These are phyloP conservation scores for Russula emetica DNA, from an alignment of 768 basidiomycete species.

Conservation along the genomic window DNA sequence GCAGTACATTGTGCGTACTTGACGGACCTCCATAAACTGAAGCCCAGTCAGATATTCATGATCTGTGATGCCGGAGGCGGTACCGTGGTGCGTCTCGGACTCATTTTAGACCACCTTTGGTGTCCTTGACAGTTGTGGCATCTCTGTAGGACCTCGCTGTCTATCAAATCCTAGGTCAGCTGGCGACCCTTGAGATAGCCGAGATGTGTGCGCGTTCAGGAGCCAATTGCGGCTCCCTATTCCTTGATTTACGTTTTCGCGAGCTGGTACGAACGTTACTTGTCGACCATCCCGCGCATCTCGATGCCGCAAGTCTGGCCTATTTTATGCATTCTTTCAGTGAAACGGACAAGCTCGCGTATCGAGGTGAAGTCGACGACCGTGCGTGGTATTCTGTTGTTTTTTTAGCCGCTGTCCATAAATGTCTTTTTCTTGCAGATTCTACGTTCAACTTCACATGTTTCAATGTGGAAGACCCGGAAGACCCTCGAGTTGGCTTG, in stretches of 20 bases:
- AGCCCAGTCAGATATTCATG: constrained; percentile 79
- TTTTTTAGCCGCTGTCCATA: constrained; percentile 9
- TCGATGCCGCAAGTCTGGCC: constrained; percentile 75
- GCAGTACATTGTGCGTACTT: constrained; percentile 85
- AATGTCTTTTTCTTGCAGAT: constrained; percentile 41
- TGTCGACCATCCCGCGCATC: constrained; percentile 78
- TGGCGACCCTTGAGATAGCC: constrained; percentile 81
- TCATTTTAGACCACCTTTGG: constrained; percentile 5
- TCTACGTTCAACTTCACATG: constrained; percentile 86
- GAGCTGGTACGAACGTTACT: constrained; percentile 75
- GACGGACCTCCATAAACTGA: constrained; percentile 73
- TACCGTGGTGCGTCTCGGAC: constrained; percentile 22
- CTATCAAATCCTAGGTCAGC: constrained; percentile 69
- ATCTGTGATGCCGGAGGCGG: constrained; percentile 73
- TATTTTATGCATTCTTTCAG: constrained; percentile 89
- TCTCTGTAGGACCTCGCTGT: constrained; percentile 41
- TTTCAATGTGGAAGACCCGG: constrained; percentile 81
- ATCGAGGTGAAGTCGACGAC: constrained; percentile 69
- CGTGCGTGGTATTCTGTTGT: constrained; percentile 41
- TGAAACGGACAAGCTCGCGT: constrained; percentile 82
- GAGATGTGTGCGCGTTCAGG: constrained; percentile 87
- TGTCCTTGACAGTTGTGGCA: constrained; percentile 17
- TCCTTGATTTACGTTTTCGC: constrained; percentile 81
- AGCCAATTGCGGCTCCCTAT: constrained; percentile 81
- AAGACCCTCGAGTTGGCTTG: constrained; percentile 75